phyloP scores from a whole-genome alignment of 2,329 filamentous ascomycete species.

The Xylaria sp. region DNA sequence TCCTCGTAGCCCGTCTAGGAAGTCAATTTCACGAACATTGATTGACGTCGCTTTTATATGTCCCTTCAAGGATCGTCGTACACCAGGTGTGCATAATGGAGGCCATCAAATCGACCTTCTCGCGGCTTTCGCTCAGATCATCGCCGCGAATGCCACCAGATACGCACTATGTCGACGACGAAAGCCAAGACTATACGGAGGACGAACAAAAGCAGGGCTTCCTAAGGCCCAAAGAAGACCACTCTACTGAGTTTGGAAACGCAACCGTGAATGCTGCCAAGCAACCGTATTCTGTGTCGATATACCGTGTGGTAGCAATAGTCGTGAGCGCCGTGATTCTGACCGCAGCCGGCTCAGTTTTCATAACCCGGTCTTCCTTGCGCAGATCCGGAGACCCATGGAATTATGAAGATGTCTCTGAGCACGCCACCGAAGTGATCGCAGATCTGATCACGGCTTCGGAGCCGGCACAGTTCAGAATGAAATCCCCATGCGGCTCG shows the following conservation, averaged over 20 bases:
- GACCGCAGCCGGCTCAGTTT: conserved; percentile 3
- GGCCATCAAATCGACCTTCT: conserved; percentile 14
- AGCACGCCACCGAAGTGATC: conserved; percentile 16
- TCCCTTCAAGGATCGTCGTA: background rate
- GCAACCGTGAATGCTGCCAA: background rate
- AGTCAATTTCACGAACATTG: background rate
- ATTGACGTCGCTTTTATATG: background rate
- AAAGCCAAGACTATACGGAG: conserved; percentile 7
- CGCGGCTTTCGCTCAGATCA: conserved; percentile 7
- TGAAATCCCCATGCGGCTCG: conserved; percentile 40
- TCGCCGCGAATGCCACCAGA: background rate
- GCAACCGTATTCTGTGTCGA: conserved; percentile 1
- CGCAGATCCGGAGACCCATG: background rate
- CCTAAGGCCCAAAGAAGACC: conserved; percentile 10
- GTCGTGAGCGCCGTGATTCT: conserved; percentile 10
- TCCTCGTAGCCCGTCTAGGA: background rate
- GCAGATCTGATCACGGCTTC: conserved; percentile 8
- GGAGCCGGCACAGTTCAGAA: conserved; percentile 22
- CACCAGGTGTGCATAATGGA: conserved; percentile 4
- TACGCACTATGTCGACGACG: conserved; percentile 7
- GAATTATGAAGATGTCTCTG: conserved; percentile 14
- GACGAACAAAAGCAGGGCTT: conserved; percentile 21
- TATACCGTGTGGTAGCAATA: conserved; percentile 15
- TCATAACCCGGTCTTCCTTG: background rate
- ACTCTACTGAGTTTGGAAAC: background rate